Evolutionary conservation across 2,329 filamentous ascomycete species (phyloP).

Genomic region (Chaetomiaceae sp.): DNA sequence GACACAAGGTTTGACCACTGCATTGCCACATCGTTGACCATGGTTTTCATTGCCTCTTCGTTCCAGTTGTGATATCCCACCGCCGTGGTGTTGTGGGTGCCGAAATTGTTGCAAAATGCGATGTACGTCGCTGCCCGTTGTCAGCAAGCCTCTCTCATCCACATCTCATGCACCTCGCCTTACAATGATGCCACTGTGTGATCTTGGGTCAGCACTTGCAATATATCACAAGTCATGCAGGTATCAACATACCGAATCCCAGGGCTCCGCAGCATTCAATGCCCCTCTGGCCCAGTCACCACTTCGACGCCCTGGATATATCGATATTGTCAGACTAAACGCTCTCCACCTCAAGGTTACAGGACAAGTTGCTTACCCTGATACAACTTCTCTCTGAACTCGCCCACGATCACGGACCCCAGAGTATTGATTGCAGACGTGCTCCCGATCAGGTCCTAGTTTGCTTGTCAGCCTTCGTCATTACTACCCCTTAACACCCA

Average conservation of each 20-base stretch:
- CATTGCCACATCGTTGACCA: slow-evolving; percentile 35
- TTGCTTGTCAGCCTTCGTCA: too few relatives aligned
- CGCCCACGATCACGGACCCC: too few relatives aligned
- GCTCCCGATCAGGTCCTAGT: too few relatives aligned
- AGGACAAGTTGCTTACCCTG: too few relatives aligned
- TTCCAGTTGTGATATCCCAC: slow-evolving; percentile 40
- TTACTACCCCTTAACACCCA: background rate
- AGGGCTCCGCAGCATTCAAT: background rate
- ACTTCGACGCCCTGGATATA: too few relatives aligned
- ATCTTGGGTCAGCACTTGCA: background rate
- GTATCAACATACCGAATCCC: slow-evolving; percentile 29
- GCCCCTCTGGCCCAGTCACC: too few relatives aligned
- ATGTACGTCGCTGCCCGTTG: slow-evolving; percentile 36
- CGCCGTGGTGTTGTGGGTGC: slow-evolving; percentile 30
- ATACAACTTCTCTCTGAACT: too few relatives aligned
- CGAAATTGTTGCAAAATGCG: slow-evolving; percentile 41
- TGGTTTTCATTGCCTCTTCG: slow-evolving; percentile 36
- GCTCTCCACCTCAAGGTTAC: too few relatives aligned
- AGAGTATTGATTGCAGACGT: too few relatives aligned
- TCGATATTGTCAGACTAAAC: too few relatives aligned
- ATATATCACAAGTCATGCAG: too few relatives aligned
- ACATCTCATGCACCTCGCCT: background rate
- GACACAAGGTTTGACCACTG: too few relatives aligned
- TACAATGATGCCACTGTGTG: slow-evolving; percentile 29
- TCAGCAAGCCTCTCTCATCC: background rate